A percentile compares a stretch with the other conserved stretches of the same genome.
Evolutionary conservation across 2,329 filamentous ascomycete species (phyloP).

Genomic region (Neoarthrinium moseri): DNA sequence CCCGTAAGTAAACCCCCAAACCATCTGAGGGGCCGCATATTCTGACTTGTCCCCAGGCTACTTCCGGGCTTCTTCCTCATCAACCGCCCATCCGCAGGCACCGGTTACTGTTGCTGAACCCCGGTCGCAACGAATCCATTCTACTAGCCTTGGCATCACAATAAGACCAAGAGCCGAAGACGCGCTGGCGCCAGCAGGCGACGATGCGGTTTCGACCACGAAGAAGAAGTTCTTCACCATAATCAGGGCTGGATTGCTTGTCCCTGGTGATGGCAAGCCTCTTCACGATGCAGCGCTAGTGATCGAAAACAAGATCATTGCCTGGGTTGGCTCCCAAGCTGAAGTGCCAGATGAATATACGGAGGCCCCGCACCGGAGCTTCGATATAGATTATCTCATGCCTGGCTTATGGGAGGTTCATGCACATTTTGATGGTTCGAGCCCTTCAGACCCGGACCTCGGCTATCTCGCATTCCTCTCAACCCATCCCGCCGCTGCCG

Average conservation of each 20-base stretch:
- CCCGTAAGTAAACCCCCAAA: not conserved
- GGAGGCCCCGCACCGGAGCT: conserved; percentile 21
- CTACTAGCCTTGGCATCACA: conserved; percentile 26
- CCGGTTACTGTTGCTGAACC: not conserved
- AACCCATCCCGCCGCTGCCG: conserved; percentile 29
- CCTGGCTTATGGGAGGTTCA: conserved; percentile 35
- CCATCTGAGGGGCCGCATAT: too few relatives aligned
- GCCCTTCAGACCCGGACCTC: conserved; percentile 12
- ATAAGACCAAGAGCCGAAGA: conserved; percentile 18
- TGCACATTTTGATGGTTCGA: conserved; percentile 28
- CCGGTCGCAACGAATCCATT: conserved; percentile 18
- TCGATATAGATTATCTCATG: conserved; percentile 29
- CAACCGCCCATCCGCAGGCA: not conserved
- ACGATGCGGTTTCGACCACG: not conserved
- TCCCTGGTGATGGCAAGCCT: conserved; percentile 36
- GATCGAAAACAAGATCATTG: conserved; percentile 33
- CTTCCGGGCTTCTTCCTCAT: conserved; percentile 1
- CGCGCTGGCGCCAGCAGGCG: not conserved
- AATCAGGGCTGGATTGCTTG: conserved; percentile 31
- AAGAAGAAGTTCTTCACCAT: conserved; percentile 31
- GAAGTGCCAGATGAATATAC: conserved; percentile 28
- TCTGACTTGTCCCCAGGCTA: conserved; percentile 5
- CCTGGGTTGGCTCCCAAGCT: conserved; percentile 33
- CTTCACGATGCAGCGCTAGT: conserved; percentile 31
- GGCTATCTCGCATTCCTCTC: conserved; percentile 18